Evolutionary conservation across 2,329 filamentous ascomycete species (phyloP), one percentile per base, ranked within the genome.

Genomic region (Alternaria sp.): DNA sequence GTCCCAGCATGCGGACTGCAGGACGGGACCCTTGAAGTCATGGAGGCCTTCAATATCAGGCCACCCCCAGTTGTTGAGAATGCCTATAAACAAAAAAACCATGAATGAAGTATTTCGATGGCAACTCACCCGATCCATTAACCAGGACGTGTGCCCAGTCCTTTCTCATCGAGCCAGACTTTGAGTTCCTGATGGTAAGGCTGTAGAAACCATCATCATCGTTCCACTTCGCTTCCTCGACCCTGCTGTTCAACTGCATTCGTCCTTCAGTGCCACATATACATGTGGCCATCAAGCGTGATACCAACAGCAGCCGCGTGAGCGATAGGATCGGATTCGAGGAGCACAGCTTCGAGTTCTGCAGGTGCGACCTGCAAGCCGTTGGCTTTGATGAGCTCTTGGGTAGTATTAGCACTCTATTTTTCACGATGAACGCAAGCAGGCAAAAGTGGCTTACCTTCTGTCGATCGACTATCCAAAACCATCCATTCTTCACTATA

Each of bases 251-350:
- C 29, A 83, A 64, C 61, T 81, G 81, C 71, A 84, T 75, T 77
- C 67, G n/a, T 81, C 81, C 54, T 84, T 83, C 13, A 85, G 61
- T 2, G 76, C 76, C 3, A 86, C 79, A 59, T 86, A 86, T 2
- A 83, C 84, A 23, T 84, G 78, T 3, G 84, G 21, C 77, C 79
- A 34, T 82, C 73, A 72, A 84, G 59, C n/a, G 74, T 79, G 51
- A 85, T 82, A 21, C 85, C 84, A 2, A 85, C 83, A 0, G 82
- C 84, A 5, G 84, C 85, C 7, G 83, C 84, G 65, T 86, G 84
- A 3, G 82, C 81, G 14, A 86, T 68, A 34, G 81, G 75, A n/a
- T 82, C 77, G 45, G 83, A 80, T 59, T 84, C 81, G 1, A 85
- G 72, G 0, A 86, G 76, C 0, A 81, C 79, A 0, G 81, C 81